These are phyloP conservation scores for Sporothrix mexicana DNA, from an alignment of 2,329 filamentous ascomycete species.

Conservation along the genomic window DNA sequence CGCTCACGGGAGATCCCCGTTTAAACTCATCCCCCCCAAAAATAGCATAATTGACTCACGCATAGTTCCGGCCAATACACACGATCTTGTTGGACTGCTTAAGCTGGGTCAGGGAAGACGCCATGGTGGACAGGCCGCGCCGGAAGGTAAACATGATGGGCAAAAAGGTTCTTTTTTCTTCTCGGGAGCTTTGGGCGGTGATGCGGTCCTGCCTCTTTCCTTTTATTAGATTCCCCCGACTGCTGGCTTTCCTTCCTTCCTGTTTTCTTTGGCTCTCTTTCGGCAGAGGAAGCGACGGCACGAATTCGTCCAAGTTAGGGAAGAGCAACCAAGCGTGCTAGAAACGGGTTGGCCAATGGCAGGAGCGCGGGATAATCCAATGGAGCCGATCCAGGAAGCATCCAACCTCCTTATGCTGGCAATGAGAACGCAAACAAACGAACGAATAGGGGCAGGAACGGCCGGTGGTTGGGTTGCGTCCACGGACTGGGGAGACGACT, in stretches of 20 bases:
- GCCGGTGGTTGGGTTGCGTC: conserved; percentile 5
- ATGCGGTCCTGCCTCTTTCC: conserved; percentile 24
- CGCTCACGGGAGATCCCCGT: background rate
- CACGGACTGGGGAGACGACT: background rate
- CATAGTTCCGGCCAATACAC: conserved; percentile 93
- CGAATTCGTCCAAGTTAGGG: conserved; percentile 6
- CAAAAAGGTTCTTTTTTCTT: conserved; percentile 13
- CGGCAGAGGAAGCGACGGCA: conserved; percentile 28
- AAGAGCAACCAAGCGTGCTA: conserved; percentile 10
- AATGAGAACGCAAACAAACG: conserved; percentile 5
- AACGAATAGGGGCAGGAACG: background rate
- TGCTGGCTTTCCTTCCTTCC: background rate
- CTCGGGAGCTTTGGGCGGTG: background rate
- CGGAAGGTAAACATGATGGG: conserved; percentile 39
- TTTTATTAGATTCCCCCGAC: conserved; percentile 14
- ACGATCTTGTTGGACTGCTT: conserved; percentile 70
- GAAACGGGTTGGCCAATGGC: conserved; percentile 11
- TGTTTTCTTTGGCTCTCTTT: background rate
- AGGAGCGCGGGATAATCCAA: conserved; percentile 19
- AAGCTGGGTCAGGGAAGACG: conserved; percentile 46
- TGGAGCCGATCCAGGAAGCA: conserved; percentile 21
- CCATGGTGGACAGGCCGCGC: conserved; percentile 46
- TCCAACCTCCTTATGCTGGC: conserved; percentile 20
- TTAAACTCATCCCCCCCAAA: background rate
- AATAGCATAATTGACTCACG: conserved; percentile 59